A percentile compares a stretch with the other conserved stretches of the same genome.
phyloP scores from a whole-genome alignment of 2,329 filamentous ascomycete species.

The Elsinoe ampelina region DNA sequence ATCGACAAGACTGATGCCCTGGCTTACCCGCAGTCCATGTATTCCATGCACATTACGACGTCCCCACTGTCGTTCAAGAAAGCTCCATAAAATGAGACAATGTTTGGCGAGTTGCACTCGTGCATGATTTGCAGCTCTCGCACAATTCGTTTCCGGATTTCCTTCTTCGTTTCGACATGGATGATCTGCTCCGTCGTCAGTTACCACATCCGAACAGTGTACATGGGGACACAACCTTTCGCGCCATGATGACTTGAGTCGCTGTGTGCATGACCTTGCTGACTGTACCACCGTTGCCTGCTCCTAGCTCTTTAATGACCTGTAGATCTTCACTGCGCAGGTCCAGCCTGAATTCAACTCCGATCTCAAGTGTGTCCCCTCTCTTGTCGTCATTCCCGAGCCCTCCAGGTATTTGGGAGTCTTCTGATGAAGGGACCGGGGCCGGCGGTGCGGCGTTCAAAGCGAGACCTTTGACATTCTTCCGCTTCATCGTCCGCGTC shows the following conservation, averaged over 20 bases:
- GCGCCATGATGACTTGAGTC: constrained; percentile 92
- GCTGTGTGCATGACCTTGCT: constrained; percentile 95
- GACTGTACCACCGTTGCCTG: constrained; percentile 93
- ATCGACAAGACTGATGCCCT: not conserved
- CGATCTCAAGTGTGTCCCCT: constrained; percentile 78
- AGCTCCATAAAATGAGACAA: constrained; percentile 95
- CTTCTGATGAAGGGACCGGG: constrained; percentile 61
- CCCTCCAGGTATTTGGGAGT: constrained; percentile 52
- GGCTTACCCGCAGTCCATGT: constrained; percentile 95
- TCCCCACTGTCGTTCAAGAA: constrained; percentile 95
- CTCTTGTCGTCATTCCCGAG: constrained; percentile 50
- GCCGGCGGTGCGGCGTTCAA: constrained; percentile 71
- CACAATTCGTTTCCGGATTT: constrained; percentile 93
- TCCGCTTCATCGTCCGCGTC: constrained; percentile 84
- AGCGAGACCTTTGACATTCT: constrained; percentile 95
- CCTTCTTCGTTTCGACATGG: constrained; percentile 94
- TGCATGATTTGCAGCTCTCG: constrained; percentile 98
- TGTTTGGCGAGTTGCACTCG: constrained; percentile 91
- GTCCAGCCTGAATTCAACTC: constrained; percentile 92
- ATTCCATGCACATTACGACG: constrained; percentile 99
- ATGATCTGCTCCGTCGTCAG: constrained; percentile 58
- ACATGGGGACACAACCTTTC: constrained; percentile 59
- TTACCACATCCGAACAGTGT: not conserved
- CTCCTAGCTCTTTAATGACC: constrained; percentile 86
- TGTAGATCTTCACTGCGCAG: constrained; percentile 85